These are phyloP conservation scores for Halophytophthora batemanensis DNA, from an alignment of 352 stramenopile species.

Conservation along the genomic window DNA sequence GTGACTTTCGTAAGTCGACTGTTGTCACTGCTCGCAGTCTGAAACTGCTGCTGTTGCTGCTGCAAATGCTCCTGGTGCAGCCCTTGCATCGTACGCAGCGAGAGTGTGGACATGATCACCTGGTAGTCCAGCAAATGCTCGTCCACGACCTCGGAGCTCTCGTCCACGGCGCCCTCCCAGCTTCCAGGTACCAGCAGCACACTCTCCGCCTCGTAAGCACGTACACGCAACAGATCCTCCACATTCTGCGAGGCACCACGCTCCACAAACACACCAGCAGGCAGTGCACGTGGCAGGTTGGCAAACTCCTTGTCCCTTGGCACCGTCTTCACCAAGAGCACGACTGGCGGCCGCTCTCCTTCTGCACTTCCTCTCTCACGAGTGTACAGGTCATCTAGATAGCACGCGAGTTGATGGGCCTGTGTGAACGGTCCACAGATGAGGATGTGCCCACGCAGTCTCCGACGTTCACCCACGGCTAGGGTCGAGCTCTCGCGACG, in stretches of 20 bases:
- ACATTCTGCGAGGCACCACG: slow-evolving; percentile 44
- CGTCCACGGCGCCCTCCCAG: slow-evolving; percentile 33
- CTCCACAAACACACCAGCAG: slow-evolving; percentile 42
- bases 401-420: slow-evolving; percentile 34
- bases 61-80: slow-evolving; percentile 34
- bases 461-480: slow-evolving; percentile 6
- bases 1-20: background rate
- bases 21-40: background rate
- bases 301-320: slow-evolving; percentile 32
- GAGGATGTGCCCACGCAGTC: slow-evolving; percentile 36
- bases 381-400: slow-evolving; percentile 40
- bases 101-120: slow-evolving; percentile 63
- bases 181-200: slow-evolving; percentile 53
- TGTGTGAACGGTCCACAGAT: slow-evolving; percentile 46
- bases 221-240: slow-evolving; percentile 49
- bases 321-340: slow-evolving; percentile 42
- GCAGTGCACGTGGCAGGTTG: slow-evolving; percentile 22
- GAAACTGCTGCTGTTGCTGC: slow-evolving; percentile 3
- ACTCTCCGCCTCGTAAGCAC: slow-evolving; percentile 32
- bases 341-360: slow-evolving; percentile 14
- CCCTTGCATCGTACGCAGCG: slow-evolving; percentile 36
- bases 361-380: slow-evolving; percentile 13
- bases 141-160: slow-evolving; percentile 30
- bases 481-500: slow-evolving; percentile 20
- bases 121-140: slow-evolving; percentile 60